These are phyloP conservation scores for Russula emetica DNA, from an alignment of 768 basidiomycete species.

Conservation along the genomic window DNA sequence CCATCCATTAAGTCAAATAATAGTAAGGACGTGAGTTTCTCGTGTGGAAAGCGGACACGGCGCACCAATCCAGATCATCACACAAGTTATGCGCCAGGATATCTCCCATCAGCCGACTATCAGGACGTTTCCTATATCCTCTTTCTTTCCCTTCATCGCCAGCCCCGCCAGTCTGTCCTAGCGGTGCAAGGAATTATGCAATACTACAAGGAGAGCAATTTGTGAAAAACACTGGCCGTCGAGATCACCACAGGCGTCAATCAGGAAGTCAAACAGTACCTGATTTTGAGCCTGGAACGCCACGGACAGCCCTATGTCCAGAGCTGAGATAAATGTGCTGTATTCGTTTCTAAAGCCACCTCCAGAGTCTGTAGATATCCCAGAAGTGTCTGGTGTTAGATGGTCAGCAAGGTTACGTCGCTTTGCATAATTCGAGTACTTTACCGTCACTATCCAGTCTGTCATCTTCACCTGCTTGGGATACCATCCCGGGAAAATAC, in stretches of 20 bases:
- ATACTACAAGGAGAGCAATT: constrained; percentile 81
- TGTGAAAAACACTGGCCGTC: constrained; percentile 61
- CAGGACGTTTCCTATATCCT: constrained; percentile 60
- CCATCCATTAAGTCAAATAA: background rate
- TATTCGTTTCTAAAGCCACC: constrained; percentile 60
- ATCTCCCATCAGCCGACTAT: constrained; percentile 17
- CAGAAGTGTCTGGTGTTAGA: constrained; percentile 2
- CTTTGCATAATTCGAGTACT: constrained; percentile 28
- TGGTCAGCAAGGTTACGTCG: constrained; percentile 18
- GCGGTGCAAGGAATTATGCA: constrained; percentile 80
- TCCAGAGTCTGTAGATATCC: background rate
- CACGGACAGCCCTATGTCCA: constrained; percentile 65
- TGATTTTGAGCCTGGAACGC: constrained; percentile 70
- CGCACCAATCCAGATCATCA: background rate
- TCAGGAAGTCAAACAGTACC: constrained; percentile 85
- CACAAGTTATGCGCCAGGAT: background rate
- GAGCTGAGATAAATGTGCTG: constrained; percentile 80
- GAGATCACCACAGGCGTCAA: constrained; percentile 72
- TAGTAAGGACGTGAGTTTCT: background rate
- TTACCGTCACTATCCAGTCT: constrained; percentile 67
- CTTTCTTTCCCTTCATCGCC: constrained; percentile 35
- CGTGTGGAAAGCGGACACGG: background rate
- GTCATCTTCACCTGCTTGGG: constrained; percentile 44
- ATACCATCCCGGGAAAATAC: constrained; percentile 79
- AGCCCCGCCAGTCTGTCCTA: constrained; percentile 33